These are phyloP conservation scores for Smittium mucronatum DNA, from an alignment of 371 early-diverging fungal species.

Conservation along the genomic window DNA sequence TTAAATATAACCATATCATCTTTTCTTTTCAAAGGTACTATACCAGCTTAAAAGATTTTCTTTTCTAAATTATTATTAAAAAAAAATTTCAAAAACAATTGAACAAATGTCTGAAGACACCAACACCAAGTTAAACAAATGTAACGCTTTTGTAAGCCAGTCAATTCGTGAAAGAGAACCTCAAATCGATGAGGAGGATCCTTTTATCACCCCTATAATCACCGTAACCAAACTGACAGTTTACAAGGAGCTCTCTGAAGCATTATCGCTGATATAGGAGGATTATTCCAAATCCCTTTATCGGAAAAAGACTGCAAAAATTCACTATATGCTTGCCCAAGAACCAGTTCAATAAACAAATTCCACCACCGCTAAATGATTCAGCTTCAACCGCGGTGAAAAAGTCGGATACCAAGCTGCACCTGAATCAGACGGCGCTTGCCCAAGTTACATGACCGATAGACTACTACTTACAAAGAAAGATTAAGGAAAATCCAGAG, in stretches of 20 bases:
- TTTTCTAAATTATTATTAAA: too few species aligned
- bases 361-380: neutral
- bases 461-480: neutral
- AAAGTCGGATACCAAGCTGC: neutral
- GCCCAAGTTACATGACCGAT: conserved; percentile 1
- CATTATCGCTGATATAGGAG: neutral
- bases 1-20: too few species aligned
- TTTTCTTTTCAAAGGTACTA: too few species aligned
- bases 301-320: neutral
- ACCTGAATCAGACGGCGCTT: neutral
- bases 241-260: neutral
- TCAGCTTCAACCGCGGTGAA: neutral
- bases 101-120: too few species aligned
- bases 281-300: neutral
- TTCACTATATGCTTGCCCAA: neutral
- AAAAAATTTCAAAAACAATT: too few species aligned
- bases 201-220: neutral
- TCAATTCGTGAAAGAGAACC: neutral
- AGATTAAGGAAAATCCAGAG: neutral
- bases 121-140: too few species aligned
- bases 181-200: neutral
- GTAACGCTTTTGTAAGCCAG: too few species aligned
- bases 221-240: neutral
- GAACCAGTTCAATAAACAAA: neutral
- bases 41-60: too few species aligned